Evolutionary conservation across 371 early-diverging fungal species (phyloP).

Genomic region (Umbelopsis sp.): DNA sequence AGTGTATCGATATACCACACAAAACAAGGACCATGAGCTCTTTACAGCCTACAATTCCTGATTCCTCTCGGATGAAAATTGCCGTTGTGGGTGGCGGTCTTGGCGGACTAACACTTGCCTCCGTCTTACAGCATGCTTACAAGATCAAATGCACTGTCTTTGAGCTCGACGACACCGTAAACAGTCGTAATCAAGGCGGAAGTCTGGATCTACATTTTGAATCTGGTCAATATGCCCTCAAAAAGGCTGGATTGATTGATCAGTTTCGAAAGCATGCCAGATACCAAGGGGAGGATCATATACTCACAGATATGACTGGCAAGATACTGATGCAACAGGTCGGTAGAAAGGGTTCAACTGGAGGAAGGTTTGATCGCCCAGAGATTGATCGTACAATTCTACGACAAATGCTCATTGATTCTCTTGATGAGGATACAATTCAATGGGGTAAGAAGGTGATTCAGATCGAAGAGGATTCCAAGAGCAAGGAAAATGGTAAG

Average conservation of each 20-base stretch:
- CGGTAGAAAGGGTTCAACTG: constrained; percentile 12
- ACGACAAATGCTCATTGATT: constrained; percentile 32
- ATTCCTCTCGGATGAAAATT: constrained; percentile 11
- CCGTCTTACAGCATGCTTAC: constrained; percentile 29
- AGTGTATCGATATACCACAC: neutral
- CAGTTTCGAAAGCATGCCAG: constrained; percentile 30
- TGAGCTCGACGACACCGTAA: constrained; percentile 36
- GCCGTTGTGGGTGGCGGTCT: constrained; percentile 35
- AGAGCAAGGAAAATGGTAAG: constrained; percentile 13
- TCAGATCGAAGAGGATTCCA: constrained; percentile 18
- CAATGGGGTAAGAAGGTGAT: constrained; percentile 32
- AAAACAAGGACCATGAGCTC: neutral
- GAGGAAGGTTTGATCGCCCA: constrained; percentile 23
- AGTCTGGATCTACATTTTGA: constrained; percentile 42
- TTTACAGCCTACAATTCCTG: neutral
- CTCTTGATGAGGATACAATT: constrained; percentile 28
- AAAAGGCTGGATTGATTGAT: constrained; percentile 28
- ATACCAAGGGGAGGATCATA: constrained; percentile 29
- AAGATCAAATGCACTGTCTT: constrained; percentile 35
- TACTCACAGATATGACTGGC: constrained; percentile 28
- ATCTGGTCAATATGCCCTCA: constrained; percentile 44
- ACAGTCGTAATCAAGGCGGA: constrained; percentile 43
- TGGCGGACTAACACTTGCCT: constrained; percentile 35
- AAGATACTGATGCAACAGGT: constrained; percentile 20
- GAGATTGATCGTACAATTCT: constrained; percentile 43